Base-by-base conservation (phyloP, 176 grass and related monocot species). In the Aegilops tauschii region DNA sequence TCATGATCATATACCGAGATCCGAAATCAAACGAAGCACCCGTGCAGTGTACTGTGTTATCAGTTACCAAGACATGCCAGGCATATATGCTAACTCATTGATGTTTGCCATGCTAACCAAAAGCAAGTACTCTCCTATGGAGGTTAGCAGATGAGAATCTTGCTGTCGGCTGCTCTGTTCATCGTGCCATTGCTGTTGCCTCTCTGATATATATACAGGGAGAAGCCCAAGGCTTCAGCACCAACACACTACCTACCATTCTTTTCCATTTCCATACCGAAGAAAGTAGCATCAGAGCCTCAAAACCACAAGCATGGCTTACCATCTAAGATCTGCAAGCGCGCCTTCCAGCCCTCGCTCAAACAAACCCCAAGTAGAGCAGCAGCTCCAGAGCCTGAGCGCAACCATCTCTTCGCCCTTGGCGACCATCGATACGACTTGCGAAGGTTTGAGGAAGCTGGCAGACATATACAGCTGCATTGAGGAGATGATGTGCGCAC, bases 311-410 rank as follows among this genome's bases (percentile, higher is more conserved):
- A 90, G 77, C 66, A 93, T 90, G 92, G 79, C 74, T 83, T 83
- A 50, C 70, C 89, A 91, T 87, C 27, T 78, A 59, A 90, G 86
- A 79, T 89, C 92, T 32, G 5, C 85, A 73, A 94, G 89, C 32
- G 45, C 72, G 76, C 89, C 92, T 49, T 88, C 89, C 1, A 89
- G 80, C 23, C 83, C 84, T 69, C 63, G 81, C 37, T 83, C 89
- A n/a, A 69, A 72, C 17, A 34, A 75, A 5, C 9, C 67, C 12
- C 69, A 76, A 14, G 28, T 91, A 2, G 76, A 91, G 52, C 30
- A 84, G 69, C 68, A 87, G 76, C 80, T 89, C 12, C 86, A 67
- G 30, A 87, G 37, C 23, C 50, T 94, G 18, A 84, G 67, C 13
- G 32, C 56, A 68, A 11, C 20, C n/a, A 31, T 83, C 37, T 69